A percentile compares a stretch with the other conserved stretches of the same genome.
Conservation (phyloP, 768 basidiomycete genomes). For the Lactifluus echinatus region DNA sequence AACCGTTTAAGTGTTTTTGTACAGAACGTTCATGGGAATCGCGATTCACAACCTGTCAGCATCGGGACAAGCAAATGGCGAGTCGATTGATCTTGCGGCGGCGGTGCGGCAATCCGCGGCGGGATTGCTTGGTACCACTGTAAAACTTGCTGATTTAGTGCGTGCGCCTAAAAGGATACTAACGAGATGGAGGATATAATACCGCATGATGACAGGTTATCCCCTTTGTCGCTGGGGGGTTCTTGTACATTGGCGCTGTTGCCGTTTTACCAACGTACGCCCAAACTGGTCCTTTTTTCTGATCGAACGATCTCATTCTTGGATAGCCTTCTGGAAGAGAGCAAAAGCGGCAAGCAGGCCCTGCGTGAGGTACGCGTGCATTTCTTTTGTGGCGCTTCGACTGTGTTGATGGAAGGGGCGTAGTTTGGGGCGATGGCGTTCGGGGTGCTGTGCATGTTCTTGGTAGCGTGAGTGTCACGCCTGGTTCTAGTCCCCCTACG, state of each 20-base stretch:
- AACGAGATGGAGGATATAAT: conserved; percentile 16
- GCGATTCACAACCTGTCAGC: conserved; percentile 69
- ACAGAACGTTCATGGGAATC: conserved; percentile 81
- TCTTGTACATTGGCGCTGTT: conserved; percentile 89
- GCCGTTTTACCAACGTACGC: conserved; percentile 85
- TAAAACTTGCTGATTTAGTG: conserved; percentile 71
- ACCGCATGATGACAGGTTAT: conserved; percentile 49
- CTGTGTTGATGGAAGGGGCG: conserved; percentile 15
- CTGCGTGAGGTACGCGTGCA: conserved; percentile 64
- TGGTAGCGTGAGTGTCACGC: conserved; percentile 67
- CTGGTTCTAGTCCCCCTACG: conserved; percentile 2
- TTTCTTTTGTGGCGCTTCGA: neutral
- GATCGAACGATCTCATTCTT: conserved; percentile 7
- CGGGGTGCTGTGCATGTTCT: conserved; percentile 86
- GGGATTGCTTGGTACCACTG: conserved; percentile 79
- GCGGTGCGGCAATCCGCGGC: conserved; percentile 67
- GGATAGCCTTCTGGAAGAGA: conserved; percentile 70
- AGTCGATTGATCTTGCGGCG: conserved; percentile 56
- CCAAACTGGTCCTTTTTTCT: neutral
- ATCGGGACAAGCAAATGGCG: conserved; percentile 32
- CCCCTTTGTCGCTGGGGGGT: conserved; percentile 85
- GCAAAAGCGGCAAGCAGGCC: conserved; percentile 82
- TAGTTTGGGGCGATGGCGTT: conserved; percentile 90
- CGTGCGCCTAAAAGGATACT: conserved; percentile 27
- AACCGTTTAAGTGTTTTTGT: neutral